Evolutionary conservation across 1,284 basidiomycete species (phyloP), one percentile per base, ranked within the genome.

Genomic region (Marasmius oreades): DNA sequence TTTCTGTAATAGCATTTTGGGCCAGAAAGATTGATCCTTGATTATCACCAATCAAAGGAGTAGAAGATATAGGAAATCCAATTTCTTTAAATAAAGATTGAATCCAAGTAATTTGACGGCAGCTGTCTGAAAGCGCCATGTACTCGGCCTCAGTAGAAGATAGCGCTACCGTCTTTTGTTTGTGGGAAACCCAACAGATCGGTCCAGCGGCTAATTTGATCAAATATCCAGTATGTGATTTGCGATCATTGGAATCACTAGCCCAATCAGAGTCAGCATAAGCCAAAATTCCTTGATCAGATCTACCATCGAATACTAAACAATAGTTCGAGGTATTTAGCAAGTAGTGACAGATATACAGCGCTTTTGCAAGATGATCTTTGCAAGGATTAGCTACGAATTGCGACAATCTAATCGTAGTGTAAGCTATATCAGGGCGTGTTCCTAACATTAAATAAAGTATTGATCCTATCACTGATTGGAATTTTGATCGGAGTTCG

Each of bases 1-100:
- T 22, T 36, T 70, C 63, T n/a, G 52, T 54, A 0, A 67, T 60
- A 4, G 71, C 66, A 50, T 74, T 73, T 1, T 53, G 39, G 1
- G 66, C 64, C 5, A 76, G 58, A 24, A 62, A 59, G 8, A 77
- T 67, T 0, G 73, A 61, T 1, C 70, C 66, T 53, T 73, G 64
- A 56, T 77, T 78, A 61, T 78, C 72, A 14, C 62, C 62, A 59
- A 55, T 62, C 26, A 75, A 56, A 1, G 53, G 55, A 14, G 45
- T 37, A 11, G 36, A 37, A 12, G 28, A 6, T 18, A 36, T 16
- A 12, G 51, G 36, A 45, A 61, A 52, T 20, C 61, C 58, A 1
- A 71, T 39, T 59, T 71, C 64, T 2, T 22, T 12, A 24, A 72
- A 36, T 2, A 71, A 48, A 7, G 14, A 2, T 47, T 47, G 6